A percentile compares a stretch with the other conserved stretches of the same genome.
These are phyloP conservation scores for Tetradesmus obliquus DNA, from an alignment of 139 green algal species.

Conservation along the genomic window DNA sequence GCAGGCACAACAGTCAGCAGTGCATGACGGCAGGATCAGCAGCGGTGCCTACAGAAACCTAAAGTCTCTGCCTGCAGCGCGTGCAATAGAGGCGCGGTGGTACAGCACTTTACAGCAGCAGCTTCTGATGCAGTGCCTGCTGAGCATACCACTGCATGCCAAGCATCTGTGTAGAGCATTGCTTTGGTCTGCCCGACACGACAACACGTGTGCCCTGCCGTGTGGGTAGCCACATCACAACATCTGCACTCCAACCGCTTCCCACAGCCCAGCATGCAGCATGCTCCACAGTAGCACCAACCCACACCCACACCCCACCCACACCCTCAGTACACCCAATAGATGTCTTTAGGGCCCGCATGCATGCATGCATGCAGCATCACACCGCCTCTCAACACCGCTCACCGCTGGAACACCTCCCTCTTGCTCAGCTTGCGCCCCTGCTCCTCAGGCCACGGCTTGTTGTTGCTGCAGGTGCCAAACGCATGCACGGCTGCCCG, in stretches of 20 bases:
- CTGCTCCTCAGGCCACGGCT: background rate
- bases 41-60: no score
- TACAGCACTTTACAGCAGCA: background rate
- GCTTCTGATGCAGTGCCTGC: background rate
- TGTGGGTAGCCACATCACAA: no score
- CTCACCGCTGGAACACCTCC: background rate
- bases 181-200: background rate
- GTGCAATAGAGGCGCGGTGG: background rate
- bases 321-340: background rate
- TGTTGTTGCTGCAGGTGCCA: conserved; percentile 17
- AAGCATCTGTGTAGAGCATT: background rate
- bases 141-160: background rate
- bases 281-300: no score
- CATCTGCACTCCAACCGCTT: no score
- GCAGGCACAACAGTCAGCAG: background rate
- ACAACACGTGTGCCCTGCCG: no score
- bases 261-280: no score
- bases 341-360: background rate
- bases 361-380: background rate
- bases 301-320: no score
- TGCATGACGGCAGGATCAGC: background rate
- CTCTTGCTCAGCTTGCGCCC: background rate
- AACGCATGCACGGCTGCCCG: conserved; percentile 18
- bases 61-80: no score
- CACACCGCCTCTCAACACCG: no score